phyloP scores from a whole-genome alignment of 129 eudicot species.

The Sambucus nigra region DNA sequence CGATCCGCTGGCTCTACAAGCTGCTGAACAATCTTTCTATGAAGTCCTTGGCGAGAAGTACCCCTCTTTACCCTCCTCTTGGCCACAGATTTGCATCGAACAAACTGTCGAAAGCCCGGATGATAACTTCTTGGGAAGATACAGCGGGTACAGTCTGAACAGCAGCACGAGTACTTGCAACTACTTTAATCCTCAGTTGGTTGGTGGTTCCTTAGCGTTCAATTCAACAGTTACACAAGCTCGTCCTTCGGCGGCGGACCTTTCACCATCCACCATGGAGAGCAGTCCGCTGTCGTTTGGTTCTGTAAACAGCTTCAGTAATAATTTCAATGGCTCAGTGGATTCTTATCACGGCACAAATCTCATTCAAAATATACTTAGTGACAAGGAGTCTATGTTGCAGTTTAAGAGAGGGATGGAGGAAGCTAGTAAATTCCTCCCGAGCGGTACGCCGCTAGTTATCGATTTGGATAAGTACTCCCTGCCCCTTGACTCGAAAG shows the following conservation, averaged over 20 bases:
- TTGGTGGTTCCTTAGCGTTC: constrained; percentile 24
- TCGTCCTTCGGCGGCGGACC: constrained; percentile 12
- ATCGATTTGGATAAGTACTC: constrained; percentile 54
- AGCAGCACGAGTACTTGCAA: constrained; percentile 35
- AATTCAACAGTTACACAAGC: constrained; percentile 19
- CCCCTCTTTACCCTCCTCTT: constrained; percentile 19
- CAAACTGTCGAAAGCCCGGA: constrained; percentile 32
- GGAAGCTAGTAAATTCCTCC: constrained; percentile 82
- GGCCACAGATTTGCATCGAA: constrained; percentile 1
- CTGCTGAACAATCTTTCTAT: constrained; percentile 47
- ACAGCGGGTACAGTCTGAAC: constrained; percentile 35
- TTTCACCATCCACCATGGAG: neutral
- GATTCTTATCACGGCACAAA: constrained; percentile 22
- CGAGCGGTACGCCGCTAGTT: constrained; percentile 36
- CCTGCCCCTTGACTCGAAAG: constrained; percentile 34
- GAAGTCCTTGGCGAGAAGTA: constrained; percentile 44
- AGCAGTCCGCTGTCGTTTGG: constrained; percentile 12
- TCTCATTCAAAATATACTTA: constrained; percentile 26
- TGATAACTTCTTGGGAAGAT: constrained; percentile 28
- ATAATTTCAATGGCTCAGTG: constrained; percentile 18
- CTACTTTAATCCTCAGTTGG: constrained; percentile 29
- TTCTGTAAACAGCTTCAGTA: constrained; percentile 20
- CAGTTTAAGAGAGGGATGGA: constrained; percentile 68
- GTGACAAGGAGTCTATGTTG: constrained; percentile 45
- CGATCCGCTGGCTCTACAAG: constrained; percentile 52